Evolutionary conservation across 495 filamentous ascomycete species (phyloP).

Genomic region (Penicillium pancosmium): DNA sequence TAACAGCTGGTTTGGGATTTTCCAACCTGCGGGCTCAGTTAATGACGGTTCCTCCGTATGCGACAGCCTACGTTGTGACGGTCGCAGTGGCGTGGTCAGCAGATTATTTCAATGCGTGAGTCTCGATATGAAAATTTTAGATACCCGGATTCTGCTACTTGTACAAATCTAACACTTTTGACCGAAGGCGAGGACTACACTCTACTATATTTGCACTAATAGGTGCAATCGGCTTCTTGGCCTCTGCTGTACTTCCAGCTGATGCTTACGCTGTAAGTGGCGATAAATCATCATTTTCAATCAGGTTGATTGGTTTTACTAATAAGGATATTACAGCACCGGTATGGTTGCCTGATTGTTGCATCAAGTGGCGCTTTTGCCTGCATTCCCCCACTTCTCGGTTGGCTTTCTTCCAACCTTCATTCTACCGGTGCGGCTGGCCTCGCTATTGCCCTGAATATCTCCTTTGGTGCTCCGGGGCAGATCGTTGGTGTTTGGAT

Average conservation of each 20-base stretch:
- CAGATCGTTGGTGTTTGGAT: constrained; percentile 74
- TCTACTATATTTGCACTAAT: constrained; percentile 56
- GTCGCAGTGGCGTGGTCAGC: constrained; percentile 60
- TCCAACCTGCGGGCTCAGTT: constrained; percentile 61
- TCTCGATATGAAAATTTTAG: not conserved
- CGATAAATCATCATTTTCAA: not conserved
- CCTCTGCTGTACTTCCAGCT: constrained; percentile 60
- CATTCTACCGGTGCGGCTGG: constrained; percentile 61
- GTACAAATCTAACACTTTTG: not conserved
- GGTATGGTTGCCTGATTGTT: constrained; percentile 69
- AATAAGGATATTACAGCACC: constrained; percentile 27
- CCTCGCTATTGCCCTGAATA: constrained; percentile 66
- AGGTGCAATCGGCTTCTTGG: constrained; percentile 63
- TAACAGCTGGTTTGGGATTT: constrained; percentile 65
- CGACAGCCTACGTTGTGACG: constrained; percentile 60
- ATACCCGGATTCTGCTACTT: not conserved
- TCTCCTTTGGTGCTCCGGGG: constrained; percentile 62
- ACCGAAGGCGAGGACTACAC: constrained; percentile 52
- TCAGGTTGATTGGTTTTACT: not conserved
- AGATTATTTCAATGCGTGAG: constrained; percentile 61
- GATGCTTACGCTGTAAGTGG: constrained; percentile 50
- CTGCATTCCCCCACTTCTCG: constrained; percentile 63
- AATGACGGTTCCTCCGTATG: constrained; percentile 74
- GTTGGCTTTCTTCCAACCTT: constrained; percentile 68
- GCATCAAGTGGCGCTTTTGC: constrained; percentile 56